Percentiles rank a stretch among this genome's conserved stretches.
Conservation (phyloP, 805 yeast species). For the Lipomyces yamanashiensis region DNA sequence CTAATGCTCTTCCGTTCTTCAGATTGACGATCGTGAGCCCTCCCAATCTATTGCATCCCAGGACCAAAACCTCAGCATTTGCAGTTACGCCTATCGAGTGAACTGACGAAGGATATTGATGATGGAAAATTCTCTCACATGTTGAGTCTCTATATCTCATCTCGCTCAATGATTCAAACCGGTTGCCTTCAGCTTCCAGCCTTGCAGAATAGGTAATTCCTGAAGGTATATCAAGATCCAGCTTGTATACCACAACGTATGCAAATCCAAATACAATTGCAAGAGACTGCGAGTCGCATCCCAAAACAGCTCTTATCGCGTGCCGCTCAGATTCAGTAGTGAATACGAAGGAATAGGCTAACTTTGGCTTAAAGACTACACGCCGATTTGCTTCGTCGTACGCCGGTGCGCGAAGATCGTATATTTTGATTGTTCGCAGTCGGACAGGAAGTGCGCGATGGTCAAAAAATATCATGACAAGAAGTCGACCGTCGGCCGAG, state of each 20-base stretch:
- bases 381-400: too few relatives aligned
- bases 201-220: neutral
- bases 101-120: slow-evolving; percentile 37
- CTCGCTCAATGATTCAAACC: neutral
- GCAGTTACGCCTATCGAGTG: slow-evolving; percentile 34
- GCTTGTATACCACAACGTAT: slow-evolving; percentile 32
- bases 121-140: slow-evolving; percentile 21
- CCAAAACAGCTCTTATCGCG: slow-evolving; percentile 20
- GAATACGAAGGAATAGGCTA: slow-evolving; percentile 10
- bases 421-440: slow-evolving; percentile 25
- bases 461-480: slow-evolving; percentile 18
- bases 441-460: slow-evolving; percentile 19
- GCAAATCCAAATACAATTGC: slow-evolving; percentile 33
- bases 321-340: slow-evolving; percentile 11
- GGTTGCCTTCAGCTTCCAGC: too few relatives aligned
- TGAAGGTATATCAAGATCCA: slow-evolving; percentile 7
- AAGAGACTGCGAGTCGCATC: slow-evolving; percentile 24
- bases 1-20: slow-evolving; percentile 30
- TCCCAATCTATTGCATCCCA: slow-evolving; percentile 37
- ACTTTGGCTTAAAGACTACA: slow-evolving; percentile 3
- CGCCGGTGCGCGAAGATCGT: slow-evolving; percentile 5
- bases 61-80: slow-evolving; percentile 31
- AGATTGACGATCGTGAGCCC: slow-evolving; percentile 35
- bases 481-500: slow-evolving; percentile 31
- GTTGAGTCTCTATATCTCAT: slow-evolving; percentile 1